Evolutionary conservation across 2,329 filamentous ascomycete genomes (phyloP).

Genomic region (Alternaria gaisen): DNA sequence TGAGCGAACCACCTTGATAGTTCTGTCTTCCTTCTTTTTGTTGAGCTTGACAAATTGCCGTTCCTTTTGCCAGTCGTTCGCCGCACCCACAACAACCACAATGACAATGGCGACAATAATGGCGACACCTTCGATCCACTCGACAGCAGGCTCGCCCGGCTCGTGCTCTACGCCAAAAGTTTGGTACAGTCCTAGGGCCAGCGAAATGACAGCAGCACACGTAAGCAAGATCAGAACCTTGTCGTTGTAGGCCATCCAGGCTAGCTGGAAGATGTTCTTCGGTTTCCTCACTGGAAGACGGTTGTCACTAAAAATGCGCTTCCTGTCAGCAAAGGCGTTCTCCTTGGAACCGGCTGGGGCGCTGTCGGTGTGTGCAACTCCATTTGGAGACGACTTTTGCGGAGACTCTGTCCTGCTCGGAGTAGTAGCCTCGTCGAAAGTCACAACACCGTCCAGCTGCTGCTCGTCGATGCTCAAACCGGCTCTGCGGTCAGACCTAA

Average conservation of each 20-base stretch:
- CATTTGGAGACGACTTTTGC: constrained; percentile 28
- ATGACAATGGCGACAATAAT: constrained; percentile 80
- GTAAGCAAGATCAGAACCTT: constrained; percentile 67
- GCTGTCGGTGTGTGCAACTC: constrained; percentile 26
- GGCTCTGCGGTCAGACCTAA: constrained; percentile 69
- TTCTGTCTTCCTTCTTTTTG: constrained; percentile 78
- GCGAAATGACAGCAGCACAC: constrained; percentile 74
- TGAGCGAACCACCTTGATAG: constrained; percentile 79
- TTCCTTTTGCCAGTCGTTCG: constrained; percentile 85
- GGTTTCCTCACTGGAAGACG: constrained; percentile 73
- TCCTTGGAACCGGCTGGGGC: constrained; percentile 40
- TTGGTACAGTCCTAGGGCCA: constrained; percentile 79
- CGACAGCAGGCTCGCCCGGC: constrained; percentile 64
- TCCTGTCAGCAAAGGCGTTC: constrained; percentile 67
- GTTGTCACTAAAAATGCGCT: constrained; percentile 75
- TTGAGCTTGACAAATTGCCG: constrained; percentile 82
- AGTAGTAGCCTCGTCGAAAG: constrained; percentile 70
- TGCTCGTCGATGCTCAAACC: constrained; percentile 77
- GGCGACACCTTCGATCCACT: constrained; percentile 85
- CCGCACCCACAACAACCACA: constrained; percentile 78
- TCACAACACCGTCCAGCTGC: constrained; percentile 68
- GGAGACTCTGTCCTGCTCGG: constrained; percentile 25
- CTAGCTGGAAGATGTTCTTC: constrained; percentile 74
- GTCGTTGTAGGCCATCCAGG: constrained; percentile 86
- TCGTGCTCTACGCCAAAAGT: constrained; percentile 68